Base-by-base conservation (phyloP, 1,284 basidiomycete species). In the Waitea zeae region DNA sequence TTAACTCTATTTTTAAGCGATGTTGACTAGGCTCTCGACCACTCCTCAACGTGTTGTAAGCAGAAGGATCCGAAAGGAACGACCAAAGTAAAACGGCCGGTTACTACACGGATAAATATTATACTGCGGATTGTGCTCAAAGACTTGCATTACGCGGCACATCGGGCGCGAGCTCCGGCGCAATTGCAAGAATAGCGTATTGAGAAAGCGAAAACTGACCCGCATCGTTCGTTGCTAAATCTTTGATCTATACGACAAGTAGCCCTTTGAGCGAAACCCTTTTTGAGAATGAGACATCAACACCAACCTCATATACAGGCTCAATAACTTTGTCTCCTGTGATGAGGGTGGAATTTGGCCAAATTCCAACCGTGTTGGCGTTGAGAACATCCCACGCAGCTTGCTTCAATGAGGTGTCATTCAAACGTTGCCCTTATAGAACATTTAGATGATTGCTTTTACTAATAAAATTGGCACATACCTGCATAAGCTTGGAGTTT, bases 401-500 rank as follows among this genome's bases (percentile, higher is more conserved):
- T 44, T 58, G 52, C 37, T 58, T 56, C 9, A 59, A 38, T 0
- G 48, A 31, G 7, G 46, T 44, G 33, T 59, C 49, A 26, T 54
- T 53, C 6, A 58, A 44, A 5, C 58, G 51, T 39, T 56, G 35
- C 1, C n/a, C n/a, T n/a, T n/a, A n/a, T n/a, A n/a, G n/a, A n/a
- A n/a, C n/a, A n/a, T n/a, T n/a, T n/a, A n/a, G n/a, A n/a, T n/a
- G n/a, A n/a, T n/a, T n/a, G n/a, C n/a, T n/a, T n/a, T n/a, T n/a
- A n/a, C n/a, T n/a, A n/a, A n/a, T n/a, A n/a, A n/a, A n/a, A n/a
- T n/a, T n/a, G n/a, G n/a, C n/a, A n/a, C n/a, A n/a, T n/a, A n/a
- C 58, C 59, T 17, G 58, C 59, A 27, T 61, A 62, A 4, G 57
- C 57, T 45, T 59, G 56, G 3, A 60, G 42, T 39, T 58, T 60